Percentiles rank a stretch among this genome's conserved stretches.
Conservation (phyloP, 805 yeast species). For the Yarrowia osloensis region DNA sequence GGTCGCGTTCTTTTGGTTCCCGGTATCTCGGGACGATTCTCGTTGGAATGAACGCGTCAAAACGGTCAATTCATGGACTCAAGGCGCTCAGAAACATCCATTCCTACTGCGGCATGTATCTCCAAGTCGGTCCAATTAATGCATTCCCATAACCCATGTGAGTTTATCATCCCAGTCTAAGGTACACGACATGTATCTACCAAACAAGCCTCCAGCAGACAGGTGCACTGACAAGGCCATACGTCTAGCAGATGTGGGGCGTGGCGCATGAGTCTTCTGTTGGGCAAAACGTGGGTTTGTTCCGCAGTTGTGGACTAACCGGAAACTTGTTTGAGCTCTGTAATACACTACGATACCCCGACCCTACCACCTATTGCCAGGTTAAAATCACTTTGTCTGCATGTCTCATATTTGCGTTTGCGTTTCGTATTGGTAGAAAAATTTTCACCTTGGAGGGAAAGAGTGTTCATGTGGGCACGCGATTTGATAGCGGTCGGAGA, state of each 20-base stretch:
- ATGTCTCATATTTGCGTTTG: constrained; percentile 30
- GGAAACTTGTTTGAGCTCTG: no score
- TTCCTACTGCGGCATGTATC: neutral
- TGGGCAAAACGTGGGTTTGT: no score
- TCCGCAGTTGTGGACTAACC: no score
- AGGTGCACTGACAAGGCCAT: no score
- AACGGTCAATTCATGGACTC: neutral
- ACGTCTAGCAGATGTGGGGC: no score
- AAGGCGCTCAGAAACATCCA: no score
- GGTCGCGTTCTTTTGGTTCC: neutral
- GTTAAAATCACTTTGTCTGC: neutral
- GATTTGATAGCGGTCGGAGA: neutral
- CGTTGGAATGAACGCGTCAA: no score
- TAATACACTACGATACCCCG: no score
- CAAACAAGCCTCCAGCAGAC: neutral
- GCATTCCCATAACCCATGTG: constrained; percentile 24
- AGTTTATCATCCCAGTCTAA: constrained; percentile 16
- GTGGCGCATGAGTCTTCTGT: no score
- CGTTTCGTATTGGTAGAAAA: constrained; percentile 29
- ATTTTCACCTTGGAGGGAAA: constrained; percentile 17
- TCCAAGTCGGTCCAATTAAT: constrained; percentile 11
- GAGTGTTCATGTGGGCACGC: constrained; percentile 25
- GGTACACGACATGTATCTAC: neutral
- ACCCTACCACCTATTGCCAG: neutral
- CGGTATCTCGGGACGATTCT: no score